Evolutionary conservation across 805 yeast species (phyloP).

Genomic region (Zygotorulaspora danielsina): DNA sequence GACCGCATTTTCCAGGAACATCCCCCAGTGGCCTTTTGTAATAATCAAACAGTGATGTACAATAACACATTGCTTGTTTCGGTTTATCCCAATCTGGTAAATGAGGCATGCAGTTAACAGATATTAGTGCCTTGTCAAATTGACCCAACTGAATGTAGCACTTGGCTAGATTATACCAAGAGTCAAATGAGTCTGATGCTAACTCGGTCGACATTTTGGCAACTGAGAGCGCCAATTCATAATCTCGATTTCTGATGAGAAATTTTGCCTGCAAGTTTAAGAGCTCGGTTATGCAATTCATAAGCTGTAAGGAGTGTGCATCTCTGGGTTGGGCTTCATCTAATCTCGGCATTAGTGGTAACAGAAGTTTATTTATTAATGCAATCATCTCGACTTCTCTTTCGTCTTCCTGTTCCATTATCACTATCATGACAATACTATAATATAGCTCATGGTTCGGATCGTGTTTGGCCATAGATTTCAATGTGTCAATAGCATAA

Average conservation of each 20-base stretch:
- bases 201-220: constrained; percentile 27
- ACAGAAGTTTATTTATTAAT: constrained; percentile 19
- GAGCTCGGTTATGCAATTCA: constrained; percentile 27
- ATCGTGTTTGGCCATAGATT: constrained; percentile 18
- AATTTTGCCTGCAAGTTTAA: constrained; percentile 29
- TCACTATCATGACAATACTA: constrained; percentile 23
- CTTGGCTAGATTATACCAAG: constrained; percentile 31
- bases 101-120: constrained; percentile 34
- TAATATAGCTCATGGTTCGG: constrained; percentile 23
- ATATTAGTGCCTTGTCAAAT: constrained; percentile 26
- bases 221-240: constrained; percentile 23
- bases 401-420: constrained; percentile 23
- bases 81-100: constrained; percentile 23
- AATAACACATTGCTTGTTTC: constrained; percentile 20
- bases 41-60: constrained; percentile 17
- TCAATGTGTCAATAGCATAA: constrained; percentile 20
- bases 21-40: constrained; percentile 29
- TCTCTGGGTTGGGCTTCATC: constrained; percentile 19
- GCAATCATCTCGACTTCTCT: constrained; percentile 25
- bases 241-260: constrained; percentile 25
- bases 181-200: constrained; percentile 31
- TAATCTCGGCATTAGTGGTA: constrained; percentile 19
- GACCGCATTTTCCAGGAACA: constrained; percentile 12
- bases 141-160: constrained; percentile 26
- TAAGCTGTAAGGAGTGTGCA: constrained; percentile 20